Conservation (phyloP, 192 early-diverging fungal species). For the Podila minutissima region DNA sequence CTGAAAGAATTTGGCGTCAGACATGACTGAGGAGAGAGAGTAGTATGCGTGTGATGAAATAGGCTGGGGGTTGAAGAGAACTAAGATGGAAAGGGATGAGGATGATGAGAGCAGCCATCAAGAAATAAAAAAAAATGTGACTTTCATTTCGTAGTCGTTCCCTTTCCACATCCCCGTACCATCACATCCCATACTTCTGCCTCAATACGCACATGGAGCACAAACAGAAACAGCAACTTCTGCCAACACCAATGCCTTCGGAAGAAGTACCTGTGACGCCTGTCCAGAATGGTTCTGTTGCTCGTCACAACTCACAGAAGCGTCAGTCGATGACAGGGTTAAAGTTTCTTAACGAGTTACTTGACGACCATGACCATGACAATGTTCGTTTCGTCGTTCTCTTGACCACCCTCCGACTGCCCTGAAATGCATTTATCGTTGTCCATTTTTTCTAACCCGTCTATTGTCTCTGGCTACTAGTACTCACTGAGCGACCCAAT, state of each 20-base stretch:
- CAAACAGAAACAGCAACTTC: background rate
- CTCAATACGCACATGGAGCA: background rate
- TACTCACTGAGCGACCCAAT: background rate
- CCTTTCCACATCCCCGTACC: background rate
- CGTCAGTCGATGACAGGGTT: constrained; percentile 44
- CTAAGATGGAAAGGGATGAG: background rate
- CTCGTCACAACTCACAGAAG: constrained; percentile 36
- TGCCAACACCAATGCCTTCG: background rate
- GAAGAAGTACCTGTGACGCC: constrained; percentile 11
- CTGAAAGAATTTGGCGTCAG: constrained; percentile 68
- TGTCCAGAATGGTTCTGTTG: background rate
- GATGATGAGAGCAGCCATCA: background rate
- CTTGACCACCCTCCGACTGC: background rate
- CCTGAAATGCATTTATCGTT: background rate
- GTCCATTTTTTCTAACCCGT: no score
- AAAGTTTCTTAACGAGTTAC: constrained; percentile 35
- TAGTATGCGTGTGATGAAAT: background rate
- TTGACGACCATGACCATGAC: constrained; percentile 44
- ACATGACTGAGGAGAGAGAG: constrained; percentile 40
- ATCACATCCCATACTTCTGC: background rate
- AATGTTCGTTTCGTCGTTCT: background rate
- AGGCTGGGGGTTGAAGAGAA: constrained; percentile 2
- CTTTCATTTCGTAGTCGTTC: background rate
- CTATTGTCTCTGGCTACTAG: background rate
- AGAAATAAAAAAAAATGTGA: background rate